phyloP scores from a whole-genome alignment of 2,329 filamentous ascomycete genomes.

The Aspergillus costaricaensis region DNA sequence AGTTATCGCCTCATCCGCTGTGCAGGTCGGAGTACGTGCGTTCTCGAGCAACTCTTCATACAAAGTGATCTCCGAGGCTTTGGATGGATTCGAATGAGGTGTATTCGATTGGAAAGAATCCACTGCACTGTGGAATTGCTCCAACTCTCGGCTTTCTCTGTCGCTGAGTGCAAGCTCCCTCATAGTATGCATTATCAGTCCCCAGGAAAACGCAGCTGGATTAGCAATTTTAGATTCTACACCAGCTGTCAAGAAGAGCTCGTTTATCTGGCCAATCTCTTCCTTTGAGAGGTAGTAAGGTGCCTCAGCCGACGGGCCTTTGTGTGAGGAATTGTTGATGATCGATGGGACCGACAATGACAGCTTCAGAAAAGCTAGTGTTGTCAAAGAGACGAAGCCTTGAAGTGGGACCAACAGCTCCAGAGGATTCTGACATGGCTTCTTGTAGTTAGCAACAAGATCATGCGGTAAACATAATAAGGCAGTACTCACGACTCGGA shows the following conservation, averaged over 20 bases:
- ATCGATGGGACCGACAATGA: slow-evolving; percentile 61
- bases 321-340: slow-evolving; percentile 26
- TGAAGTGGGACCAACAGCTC: slow-evolving; percentile 60
- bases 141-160: slow-evolving; percentile 55
- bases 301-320: slow-evolving; percentile 37
- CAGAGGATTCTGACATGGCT: slow-evolving; percentile 44
- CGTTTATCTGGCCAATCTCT: slow-evolving; percentile 72
- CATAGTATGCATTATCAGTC: slow-evolving; percentile 71
- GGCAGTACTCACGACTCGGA: slow-evolving; percentile 56
- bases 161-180: slow-evolving; percentile 63
- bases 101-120: slow-evolving; percentile 43
- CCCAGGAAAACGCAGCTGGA: slow-evolving; percentile 80
- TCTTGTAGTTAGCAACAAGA: slow-evolving; percentile 21
- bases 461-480: slow-evolving; percentile 4
- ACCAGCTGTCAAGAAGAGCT: slow-evolving; percentile 64
- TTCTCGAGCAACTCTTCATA: slow-evolving; percentile 52
- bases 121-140: slow-evolving; percentile 45
- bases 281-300: slow-evolving; percentile 70
- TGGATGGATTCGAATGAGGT: slow-evolving; percentile 32
- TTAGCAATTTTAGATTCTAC: slow-evolving; percentile 63
- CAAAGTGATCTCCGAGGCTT: slow-evolving; percentile 40
- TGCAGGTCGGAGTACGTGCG: slow-evolving; percentile 41
- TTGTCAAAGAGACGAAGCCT: slow-evolving; percentile 69
- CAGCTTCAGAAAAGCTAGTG: slow-evolving; percentile 71
- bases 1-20: slow-evolving; percentile 50